phyloP scores from a whole-genome alignment of 495 filamentous ascomycete species.

The Chaetomium fimeti region DNA sequence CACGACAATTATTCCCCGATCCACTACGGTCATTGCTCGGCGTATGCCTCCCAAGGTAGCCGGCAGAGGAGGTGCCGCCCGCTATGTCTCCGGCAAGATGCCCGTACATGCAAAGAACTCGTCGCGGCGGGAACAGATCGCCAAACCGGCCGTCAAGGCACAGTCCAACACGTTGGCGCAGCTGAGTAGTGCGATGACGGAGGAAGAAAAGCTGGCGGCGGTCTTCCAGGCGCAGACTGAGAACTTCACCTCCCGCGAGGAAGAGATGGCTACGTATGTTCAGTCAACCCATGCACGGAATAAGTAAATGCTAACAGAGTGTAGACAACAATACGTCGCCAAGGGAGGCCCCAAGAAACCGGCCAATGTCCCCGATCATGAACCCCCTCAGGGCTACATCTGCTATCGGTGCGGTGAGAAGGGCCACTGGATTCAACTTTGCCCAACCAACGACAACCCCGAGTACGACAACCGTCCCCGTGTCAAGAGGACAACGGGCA shows the following conservation, averaged over 20 bases:
- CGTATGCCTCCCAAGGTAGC: conserved; percentile 78
- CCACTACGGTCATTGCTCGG: conserved; percentile 86
- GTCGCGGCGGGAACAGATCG: conserved; percentile 61
- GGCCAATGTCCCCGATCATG: conserved; percentile 79
- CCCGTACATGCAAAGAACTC: conserved; percentile 82
- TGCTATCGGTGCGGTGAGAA: conserved; percentile 98
- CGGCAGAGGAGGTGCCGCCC: conserved; percentile 81
- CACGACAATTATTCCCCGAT: conserved; percentile 89
- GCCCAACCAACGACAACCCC: conserved; percentile 95
- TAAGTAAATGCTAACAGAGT: conserved; percentile 38
- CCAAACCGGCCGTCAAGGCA: conserved; percentile 55
- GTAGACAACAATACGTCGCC: conserved; percentile 54
- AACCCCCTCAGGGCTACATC: conserved; percentile 87
- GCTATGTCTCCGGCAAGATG: conserved; percentile 97
- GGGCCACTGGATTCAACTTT: conserved; percentile 97
- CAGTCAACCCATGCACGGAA: background rate
- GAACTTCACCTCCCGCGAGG: conserved; percentile 83
- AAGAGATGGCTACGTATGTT: conserved; percentile 88
- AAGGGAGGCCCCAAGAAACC: conserved; percentile 58
- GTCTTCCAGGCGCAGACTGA: conserved; percentile 82
- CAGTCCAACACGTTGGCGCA: conserved; percentile 57
- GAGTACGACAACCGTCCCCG: conserved; percentile 87
- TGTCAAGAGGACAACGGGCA: conserved; percentile 93
- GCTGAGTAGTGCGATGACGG: conserved; percentile 71
- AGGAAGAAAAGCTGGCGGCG: conserved; percentile 86